Conservation (phyloP, 306 rosid genomes). For the apple (Malus domestica) region ASM211411v1 NC_041799.1:41879501-41880000, state of each 20-base stretch:
- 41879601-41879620: neutral
- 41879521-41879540: slow-evolving; percentile 13
- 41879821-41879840: too few relatives aligned
- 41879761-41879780: neutral
- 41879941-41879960: too few relatives aligned
- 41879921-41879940: too few relatives aligned
- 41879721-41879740: neutral
- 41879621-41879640: neutral
- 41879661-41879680: neutral
- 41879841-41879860: too few relatives aligned
- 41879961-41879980: too few relatives aligned
- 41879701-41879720: neutral
- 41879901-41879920: too few relatives aligned
- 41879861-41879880: too few relatives aligned
- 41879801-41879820: neutral
- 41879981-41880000: too few relatives aligned
- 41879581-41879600: neutral
- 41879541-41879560: slow-evolving; percentile 6
- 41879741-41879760: neutral
- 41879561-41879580: neutral
- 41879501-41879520: slow-evolving; percentile 63
- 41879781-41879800: neutral
- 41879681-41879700: neutral
- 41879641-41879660: neutral
- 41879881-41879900: too few relatives aligned